Base-by-base conservation (phyloP, 495 filamentous ascomycete species). In the Penicillium goetzii region DNA sequence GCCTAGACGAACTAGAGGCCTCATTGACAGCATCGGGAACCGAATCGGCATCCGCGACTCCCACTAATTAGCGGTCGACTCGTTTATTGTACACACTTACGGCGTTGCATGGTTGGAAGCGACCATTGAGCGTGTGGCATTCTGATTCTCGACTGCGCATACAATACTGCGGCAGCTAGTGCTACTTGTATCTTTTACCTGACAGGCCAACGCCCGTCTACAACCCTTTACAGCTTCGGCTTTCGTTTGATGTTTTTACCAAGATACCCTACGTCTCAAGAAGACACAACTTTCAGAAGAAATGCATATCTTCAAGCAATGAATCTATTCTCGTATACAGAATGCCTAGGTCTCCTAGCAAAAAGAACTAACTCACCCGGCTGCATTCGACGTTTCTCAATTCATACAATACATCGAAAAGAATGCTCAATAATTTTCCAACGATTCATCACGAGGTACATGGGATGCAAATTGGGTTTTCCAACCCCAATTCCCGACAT, bases 1-100 rank as follows among this genome's bases (percentile, higher is more conserved):
- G 94, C 19, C 77, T 98, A 5, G 94, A 98, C 72, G 91, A 89
- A 54, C 85, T 98, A 36, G 94, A 98, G 75, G 82, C 89, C 45
- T 88, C 89, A 40, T 63, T 80, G 36, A 69, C 65, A 21, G 59
- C 69, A 36, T 60, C 64, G 2, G 50, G 52, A 7, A 58, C 40
- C 23, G 69, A 69, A 19, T 26, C 72, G 49, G 61, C 66, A 7
- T 49, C 66, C 12, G 56, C 67, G 12, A 67, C 61, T 12, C 66
- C 68, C 41, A 53, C 66, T 26, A 70, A 73, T 67, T 76, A 62
- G 68, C 12, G 3, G 14, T 28, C 47, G 25, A 12, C 15, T 17
- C 12, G 50, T 55, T 23, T 33, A 26, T 2, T 40, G 32, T 54
- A 36, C 30, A 21, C 23, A 19, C 30, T 56, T 56, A 33, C 34